Evolutionary conservation across 2,329 filamentous ascomycete genomes (phyloP), one percentile per base, ranked within the genome.

Genomic region (Berkeleyomyces basicola): DNA sequence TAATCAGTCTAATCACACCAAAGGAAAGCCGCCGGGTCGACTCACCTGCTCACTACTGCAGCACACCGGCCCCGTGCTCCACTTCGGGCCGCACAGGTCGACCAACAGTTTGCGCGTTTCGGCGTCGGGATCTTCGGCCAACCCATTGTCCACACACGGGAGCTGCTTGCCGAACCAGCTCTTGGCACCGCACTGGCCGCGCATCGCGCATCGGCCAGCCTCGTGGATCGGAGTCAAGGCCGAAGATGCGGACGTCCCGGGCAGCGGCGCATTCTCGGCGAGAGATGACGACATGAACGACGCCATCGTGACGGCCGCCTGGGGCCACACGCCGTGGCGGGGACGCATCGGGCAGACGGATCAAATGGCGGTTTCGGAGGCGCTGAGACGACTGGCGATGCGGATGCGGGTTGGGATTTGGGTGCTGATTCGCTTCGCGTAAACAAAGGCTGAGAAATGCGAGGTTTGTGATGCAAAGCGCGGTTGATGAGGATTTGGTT

Each of bases 101-200:
- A 96, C 84, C 61, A 99, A 78, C 75, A 92, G 85, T 69, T 87
- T 78, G 66, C 90, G 83, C 64, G 89, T 79, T 63, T 83, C 80
- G 6, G 82, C 79, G 31, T 87, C 82, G 1, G 92, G 92, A 42
- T 87, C 80, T 66, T 84, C 78, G 43, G 93, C 93, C 43, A 85
- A 77, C 3, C 80, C 90, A 71, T 99, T 99, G 74, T 99, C 92
- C 11, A 91, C 84, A 71, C 93, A 99, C 3, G 93, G 93, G 65
- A 97, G 78, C 68, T 95, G 83, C 64, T 89, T 87, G 63, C 90
- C 89, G 70, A 97, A 97, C 72, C 93, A 87, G 66, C 86, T 86
- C 74, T 92, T 86, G 73, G 90, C 91, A 58, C 93, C 93, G 71
- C 93, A 99, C 66, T 95, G 87, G 6, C 90, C 90, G 59, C 92